These are phyloP conservation scores for Andrographis paniculata DNA, from an alignment of 305 asterid genomes.

Conservation along the genomic window DNA sequence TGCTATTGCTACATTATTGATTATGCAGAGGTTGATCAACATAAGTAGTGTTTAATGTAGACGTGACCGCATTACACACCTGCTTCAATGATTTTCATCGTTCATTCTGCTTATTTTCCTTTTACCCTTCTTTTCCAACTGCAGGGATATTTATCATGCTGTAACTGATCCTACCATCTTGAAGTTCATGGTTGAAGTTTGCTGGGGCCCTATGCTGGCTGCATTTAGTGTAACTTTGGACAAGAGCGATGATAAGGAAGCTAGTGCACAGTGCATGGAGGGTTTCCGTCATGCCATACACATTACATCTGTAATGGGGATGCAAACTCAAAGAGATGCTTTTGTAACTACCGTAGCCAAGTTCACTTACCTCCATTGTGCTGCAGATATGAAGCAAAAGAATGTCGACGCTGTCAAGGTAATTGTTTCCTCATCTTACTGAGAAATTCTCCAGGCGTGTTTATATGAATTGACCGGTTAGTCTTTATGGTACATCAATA, in stretches of 20 bases:
- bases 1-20: background rate
- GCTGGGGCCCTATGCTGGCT: conserved; percentile 99
- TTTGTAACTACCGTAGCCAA: conserved; percentile 96
- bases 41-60: background rate
- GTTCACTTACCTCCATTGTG: conserved; percentile 95
- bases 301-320: conserved; percentile 84
- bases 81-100: conserved; percentile 15
- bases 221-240: conserved; percentile 96
- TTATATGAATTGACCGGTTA: too few species aligned
- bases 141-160: conserved; percentile 73
- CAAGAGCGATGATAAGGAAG: conserved; percentile 93
- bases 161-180: conserved; percentile 84
- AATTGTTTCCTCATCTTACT: too few species aligned
- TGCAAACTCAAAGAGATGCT: conserved; percentile 99
- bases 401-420: conserved; percentile 97
- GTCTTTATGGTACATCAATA: too few species aligned
- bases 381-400: conserved; percentile 99
- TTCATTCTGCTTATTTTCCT: conserved; percentile 5
- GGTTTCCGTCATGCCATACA: conserved; percentile 93
- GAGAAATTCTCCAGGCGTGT: too few species aligned
- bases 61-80: too few species aligned
- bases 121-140: conserved; percentile 19
- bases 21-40: background rate
- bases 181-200: conserved; percentile 95
- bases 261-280: conserved; percentile 84